Percentiles rank a stretch among this genome's conserved stretches.
These are phyloP conservation scores for Coemansia sp. DNA, from an alignment of 192 early-diverging fungal species.

Conservation along the genomic window DNA sequence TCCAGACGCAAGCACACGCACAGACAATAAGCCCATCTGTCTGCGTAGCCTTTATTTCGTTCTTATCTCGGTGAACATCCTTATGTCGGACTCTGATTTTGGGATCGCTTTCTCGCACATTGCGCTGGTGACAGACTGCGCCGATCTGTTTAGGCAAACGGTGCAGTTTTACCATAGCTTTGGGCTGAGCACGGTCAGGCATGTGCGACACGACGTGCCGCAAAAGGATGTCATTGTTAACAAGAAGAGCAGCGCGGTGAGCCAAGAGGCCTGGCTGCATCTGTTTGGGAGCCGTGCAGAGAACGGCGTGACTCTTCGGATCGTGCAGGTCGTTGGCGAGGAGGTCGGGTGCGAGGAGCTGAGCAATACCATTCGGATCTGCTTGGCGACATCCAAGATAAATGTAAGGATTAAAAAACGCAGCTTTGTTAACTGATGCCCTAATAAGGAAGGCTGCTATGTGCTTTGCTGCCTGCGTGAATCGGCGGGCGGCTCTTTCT, in stretches of 20 bases:
- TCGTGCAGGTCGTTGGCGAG: constrained; percentile 24
- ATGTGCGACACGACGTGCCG: constrained; percentile 19
- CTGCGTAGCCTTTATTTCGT: too few species aligned
- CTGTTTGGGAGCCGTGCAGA: constrained; percentile 48
- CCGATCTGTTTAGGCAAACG: constrained; percentile 27
- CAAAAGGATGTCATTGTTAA: constrained; percentile 30
- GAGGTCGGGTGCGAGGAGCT: not conserved
- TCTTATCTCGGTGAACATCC: too few species aligned
- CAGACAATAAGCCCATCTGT: too few species aligned
- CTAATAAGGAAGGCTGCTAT: too few species aligned
- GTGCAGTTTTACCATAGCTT: constrained; percentile 56
- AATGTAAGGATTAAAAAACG: too few species aligned
- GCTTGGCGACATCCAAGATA: constrained; percentile 22
- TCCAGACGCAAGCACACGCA: too few species aligned
- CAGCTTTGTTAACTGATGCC: too few species aligned
- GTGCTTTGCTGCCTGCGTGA: too few species aligned
- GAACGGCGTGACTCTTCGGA: constrained; percentile 37
- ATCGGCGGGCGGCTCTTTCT: too few species aligned
- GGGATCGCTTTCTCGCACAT: constrained; percentile 46
- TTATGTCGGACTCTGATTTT: not conserved
- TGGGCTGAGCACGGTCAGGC: constrained; percentile 55
- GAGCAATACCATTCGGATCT: constrained; percentile 23
- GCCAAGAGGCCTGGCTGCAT: constrained; percentile 55
- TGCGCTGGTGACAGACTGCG: constrained; percentile 26
- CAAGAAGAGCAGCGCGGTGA: constrained; percentile 18